These are phyloP conservation scores for Sporothrix globosa DNA, from an alignment of 2,329 filamentous ascomycete species.

Conservation along the genomic window DNA sequence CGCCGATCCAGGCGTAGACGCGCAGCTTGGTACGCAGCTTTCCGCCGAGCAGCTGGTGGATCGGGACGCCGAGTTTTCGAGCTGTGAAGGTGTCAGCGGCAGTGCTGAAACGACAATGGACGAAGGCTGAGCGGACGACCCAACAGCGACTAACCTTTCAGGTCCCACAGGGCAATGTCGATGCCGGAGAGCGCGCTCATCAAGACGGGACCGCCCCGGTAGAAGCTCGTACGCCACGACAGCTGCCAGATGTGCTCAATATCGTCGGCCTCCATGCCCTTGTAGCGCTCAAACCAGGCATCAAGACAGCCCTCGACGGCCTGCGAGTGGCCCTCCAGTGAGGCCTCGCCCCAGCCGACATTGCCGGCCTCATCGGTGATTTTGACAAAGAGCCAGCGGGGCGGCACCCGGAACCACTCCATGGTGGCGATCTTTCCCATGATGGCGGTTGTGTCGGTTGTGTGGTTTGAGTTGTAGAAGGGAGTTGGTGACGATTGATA, in stretches of 20 bases:
- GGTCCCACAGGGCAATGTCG: slow-evolving; percentile 71
- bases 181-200: slow-evolving; percentile 73
- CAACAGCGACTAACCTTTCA: slow-evolving; percentile 49
- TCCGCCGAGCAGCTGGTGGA: slow-evolving; percentile 68
- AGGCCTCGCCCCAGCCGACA: slow-evolving; percentile 68
- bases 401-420: slow-evolving; percentile 68
- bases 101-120: not conserved
- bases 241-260: slow-evolving; percentile 74
- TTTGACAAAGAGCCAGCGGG: slow-evolving; percentile 71
- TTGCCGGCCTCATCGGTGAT: slow-evolving; percentile 63
- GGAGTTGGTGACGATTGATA: no score
- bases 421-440: slow-evolving; percentile 56
- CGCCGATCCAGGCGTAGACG: slow-evolving; percentile 72
- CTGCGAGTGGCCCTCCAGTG: slow-evolving; percentile 66
- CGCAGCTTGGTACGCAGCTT: slow-evolving; percentile 65
- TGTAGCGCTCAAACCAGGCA: slow-evolving; percentile 60
- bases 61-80: slow-evolving; percentile 52
- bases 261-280: slow-evolving; percentile 66
- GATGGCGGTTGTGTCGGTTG: not conserved
- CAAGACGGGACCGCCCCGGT: slow-evolving; percentile 70
- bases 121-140: not conserved
- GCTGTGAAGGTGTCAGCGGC: not conserved
- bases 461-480: not conserved
- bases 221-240: slow-evolving; percentile 67
- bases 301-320: slow-evolving; percentile 68